Conservation (phyloP, 1,139 yeast species). For the Suhomyces kunorum region DNA sequence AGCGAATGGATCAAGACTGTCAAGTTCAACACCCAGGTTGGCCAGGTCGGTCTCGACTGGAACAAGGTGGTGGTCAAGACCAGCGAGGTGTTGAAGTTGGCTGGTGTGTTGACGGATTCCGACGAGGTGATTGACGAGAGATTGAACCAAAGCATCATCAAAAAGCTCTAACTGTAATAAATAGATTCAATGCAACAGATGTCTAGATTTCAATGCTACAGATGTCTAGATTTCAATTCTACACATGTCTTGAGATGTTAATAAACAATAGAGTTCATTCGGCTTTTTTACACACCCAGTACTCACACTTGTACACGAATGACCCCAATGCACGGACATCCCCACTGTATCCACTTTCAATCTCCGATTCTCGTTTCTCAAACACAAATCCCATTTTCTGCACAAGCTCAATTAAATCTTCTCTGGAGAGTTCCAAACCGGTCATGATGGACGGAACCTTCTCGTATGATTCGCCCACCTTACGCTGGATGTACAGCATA, state of each 20-base stretch:
- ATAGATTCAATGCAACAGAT: too few relatives aligned
- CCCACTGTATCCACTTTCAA: conserved; percentile 57
- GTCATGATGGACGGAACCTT: conserved; percentile 37
- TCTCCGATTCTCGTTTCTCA: conserved; percentile 42
- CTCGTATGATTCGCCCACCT: conserved; percentile 28
- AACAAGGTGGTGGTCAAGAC: conserved; percentile 58
- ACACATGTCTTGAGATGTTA: too few relatives aligned
- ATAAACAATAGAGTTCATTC: neutral
- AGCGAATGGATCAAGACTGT: conserved; percentile 79
- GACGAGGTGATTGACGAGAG: conserved; percentile 34
- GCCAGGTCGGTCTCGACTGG: conserved; percentile 47
- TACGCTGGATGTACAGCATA: conserved; percentile 21
- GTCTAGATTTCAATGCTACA: too few relatives aligned
- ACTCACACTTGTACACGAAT: conserved; percentile 66
- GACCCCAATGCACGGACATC: conserved; percentile 57
- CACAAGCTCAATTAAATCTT: conserved; percentile 56
- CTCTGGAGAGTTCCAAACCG: conserved; percentile 66
- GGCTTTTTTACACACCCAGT: conserved; percentile 60
- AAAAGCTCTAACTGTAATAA: conserved; percentile 5
- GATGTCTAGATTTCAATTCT: neutral
- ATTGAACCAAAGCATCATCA: conserved; percentile 30
- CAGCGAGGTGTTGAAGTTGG: conserved; percentile 55
- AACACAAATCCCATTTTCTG: conserved; percentile 57
- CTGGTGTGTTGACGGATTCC: conserved; percentile 54
- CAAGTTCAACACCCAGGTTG: conserved; percentile 53